Percentiles rank a stretch among this genome's conserved stretches.
These are phyloP conservation scores for Epichloe sylvatica DNA, from an alignment of 2,329 filamentous ascomycete species.

Conservation along the genomic window DNA sequence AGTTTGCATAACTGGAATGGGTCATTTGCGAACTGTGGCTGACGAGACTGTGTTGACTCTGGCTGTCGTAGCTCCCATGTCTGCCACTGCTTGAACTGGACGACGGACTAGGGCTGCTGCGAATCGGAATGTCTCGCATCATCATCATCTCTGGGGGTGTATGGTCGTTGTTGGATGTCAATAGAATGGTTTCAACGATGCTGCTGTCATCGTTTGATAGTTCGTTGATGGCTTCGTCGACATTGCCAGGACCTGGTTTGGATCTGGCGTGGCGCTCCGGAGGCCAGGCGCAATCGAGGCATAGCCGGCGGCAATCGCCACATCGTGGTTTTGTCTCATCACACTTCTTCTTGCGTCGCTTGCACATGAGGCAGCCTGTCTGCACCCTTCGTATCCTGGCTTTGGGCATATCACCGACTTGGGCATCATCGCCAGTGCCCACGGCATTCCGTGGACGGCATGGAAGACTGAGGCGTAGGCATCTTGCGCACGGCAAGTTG, in stretches of 20 bases:
- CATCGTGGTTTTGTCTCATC: slow-evolving; percentile 31
- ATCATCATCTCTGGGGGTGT: background rate
- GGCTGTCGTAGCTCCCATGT: slow-evolving; percentile 8
- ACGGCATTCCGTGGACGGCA: slow-evolving; percentile 16
- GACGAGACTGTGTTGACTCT: slow-evolving; percentile 5
- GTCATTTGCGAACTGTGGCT: slow-evolving; percentile 2
- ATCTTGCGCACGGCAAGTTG: slow-evolving; percentile 19
- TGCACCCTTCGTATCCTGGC: slow-evolving; percentile 21
- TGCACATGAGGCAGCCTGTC: slow-evolving; percentile 30
- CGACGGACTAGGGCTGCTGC: slow-evolving; percentile 11
- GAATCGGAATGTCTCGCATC: slow-evolving; percentile 11
- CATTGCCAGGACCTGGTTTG: slow-evolving; percentile 5
- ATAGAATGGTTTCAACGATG: background rate
- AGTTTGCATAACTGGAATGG: slow-evolving; percentile 1
- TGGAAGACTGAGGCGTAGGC: slow-evolving; percentile 19
- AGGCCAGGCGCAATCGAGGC: slow-evolving; percentile 21
- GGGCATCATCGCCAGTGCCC: slow-evolving; percentile 4
- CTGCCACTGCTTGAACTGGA: slow-evolving; percentile 8
- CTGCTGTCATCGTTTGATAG: background rate
- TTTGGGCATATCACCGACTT: slow-evolving; percentile 15
- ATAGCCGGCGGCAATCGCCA: slow-evolving; percentile 22
- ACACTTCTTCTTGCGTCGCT: slow-evolving; percentile 34
- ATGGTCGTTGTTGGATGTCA: background rate
- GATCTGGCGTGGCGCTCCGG: slow-evolving; percentile 10
- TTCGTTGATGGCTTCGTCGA: slow-evolving; percentile 4